Percentiles rank a stretch among this genome's conserved stretches.
These are phyloP conservation scores for Vinca minor DNA, from an alignment of 257 asterid genomes.

Conservation along the genomic window DNA sequence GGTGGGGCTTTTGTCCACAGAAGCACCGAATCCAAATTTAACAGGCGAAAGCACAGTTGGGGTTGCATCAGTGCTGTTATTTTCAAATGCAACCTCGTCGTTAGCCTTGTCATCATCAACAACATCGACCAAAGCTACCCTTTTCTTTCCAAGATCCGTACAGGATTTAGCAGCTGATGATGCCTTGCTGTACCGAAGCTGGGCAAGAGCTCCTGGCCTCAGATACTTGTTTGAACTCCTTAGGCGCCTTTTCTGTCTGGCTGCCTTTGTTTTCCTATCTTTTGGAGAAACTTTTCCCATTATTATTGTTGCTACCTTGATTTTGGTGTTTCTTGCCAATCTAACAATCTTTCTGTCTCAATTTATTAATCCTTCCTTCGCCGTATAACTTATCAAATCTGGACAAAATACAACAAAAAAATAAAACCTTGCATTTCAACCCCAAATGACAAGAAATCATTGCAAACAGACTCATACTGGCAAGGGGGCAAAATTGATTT, in stretches of 20 bases:
- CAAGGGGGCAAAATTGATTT: background rate
- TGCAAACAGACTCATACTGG: background rate
- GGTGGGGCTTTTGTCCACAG: constrained; percentile 30
- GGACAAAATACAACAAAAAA: background rate
- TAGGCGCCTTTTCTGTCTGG: constrained; percentile 43
- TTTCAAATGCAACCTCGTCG: constrained; percentile 23
- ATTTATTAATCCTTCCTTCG: constrained; percentile 4
- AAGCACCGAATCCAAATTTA: constrained; percentile 41
- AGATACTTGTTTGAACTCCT: constrained; percentile 50
- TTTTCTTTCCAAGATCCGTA: constrained; percentile 70
- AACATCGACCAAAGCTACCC: constrained; percentile 41
- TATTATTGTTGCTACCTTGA: background rate
- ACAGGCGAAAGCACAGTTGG: constrained; percentile 44
- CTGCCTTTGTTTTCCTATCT: constrained; percentile 38
- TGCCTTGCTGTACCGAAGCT: constrained; percentile 61
- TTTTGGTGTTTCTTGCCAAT: background rate
- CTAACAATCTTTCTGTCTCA: constrained; percentile 7
- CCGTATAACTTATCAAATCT: constrained; percentile 1
- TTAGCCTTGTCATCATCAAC: constrained; percentile 27
- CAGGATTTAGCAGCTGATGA: constrained; percentile 59
- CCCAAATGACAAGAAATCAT: background rate
- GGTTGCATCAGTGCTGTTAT: constrained; percentile 22
- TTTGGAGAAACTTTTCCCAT: constrained; percentile 71
- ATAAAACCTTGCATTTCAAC: background rate
- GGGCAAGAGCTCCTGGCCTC: constrained; percentile 90